Evolutionary conservation across 75 land plant genomes (phyloP), one percentile per base, ranked within the genome.

Genomic region (Picea glauca): DNA sequence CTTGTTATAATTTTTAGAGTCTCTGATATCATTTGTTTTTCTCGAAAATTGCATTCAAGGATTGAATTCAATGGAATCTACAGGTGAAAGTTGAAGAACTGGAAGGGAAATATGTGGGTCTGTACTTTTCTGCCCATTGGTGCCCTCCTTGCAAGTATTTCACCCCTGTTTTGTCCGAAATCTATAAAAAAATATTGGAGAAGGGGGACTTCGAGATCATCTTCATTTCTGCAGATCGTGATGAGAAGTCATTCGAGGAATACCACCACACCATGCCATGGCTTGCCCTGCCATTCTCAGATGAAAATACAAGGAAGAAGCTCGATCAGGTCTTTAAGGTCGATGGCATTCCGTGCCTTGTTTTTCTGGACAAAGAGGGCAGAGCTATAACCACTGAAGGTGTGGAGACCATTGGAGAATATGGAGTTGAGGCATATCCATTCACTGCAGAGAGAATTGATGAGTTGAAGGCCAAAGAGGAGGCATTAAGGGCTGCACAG

Each of bases 251-350:
- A 0, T 88, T 88, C 58, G 75, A 85, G 33, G 76, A 35, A 1
- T 92, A 92, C 77, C 92, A 86, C 83, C 78, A 84, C 18, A 84
- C 86, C 63, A 92, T 90, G 94, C 94, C 94, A 43, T 92, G 92
- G 94, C 87, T 92, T 77, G 93, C 92, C 0, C 38, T 92, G 60
- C 94, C 94, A 40, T 92, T 90, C 60, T 86, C 93, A n/a, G 92
- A 92, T 75, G 38, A 78, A 2, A 80, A 84, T 13, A 56, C 77
- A 1, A 83, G 85, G 6, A 58, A 86, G 9, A 18, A 35, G 1
- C 60, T 92, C 12, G 59, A 84, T 65, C 58, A 84, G 18, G 13
- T 72, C 31, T 92, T 92, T 62, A 59, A 76, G 20, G 84, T 90
- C 4, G 13, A n/a, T 3, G 90, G 94, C 11, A 90, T 90, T 13